Conservation (phyloP, 345 rosid species). For the Lepidium aucheri region DNA sequence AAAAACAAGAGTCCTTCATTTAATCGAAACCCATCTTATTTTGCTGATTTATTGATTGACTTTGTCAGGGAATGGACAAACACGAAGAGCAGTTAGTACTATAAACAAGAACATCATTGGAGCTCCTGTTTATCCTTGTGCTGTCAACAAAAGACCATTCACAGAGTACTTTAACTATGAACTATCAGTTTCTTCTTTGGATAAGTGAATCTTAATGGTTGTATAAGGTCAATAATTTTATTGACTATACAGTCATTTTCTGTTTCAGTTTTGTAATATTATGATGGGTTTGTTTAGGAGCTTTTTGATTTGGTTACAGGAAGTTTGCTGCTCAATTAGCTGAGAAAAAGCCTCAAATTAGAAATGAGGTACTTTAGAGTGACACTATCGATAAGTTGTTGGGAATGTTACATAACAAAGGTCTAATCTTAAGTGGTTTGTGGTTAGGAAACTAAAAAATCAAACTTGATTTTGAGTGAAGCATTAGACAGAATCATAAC, state of each 20-base stretch:
- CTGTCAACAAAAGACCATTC: conserved; percentile 53
- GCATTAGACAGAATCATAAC: conserved; percentile 34
- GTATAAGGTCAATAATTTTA: no score
- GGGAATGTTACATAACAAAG: background rate
- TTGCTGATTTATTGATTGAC: background rate
- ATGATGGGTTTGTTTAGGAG: background rate
- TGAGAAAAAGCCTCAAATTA: conserved; percentile 40
- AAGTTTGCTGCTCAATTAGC: conserved; percentile 76
- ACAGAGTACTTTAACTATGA: conserved; percentile 52
- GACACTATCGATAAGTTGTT: background rate
- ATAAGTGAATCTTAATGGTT: background rate
- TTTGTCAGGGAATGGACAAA: conserved; percentile 30
- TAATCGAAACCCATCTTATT: background rate
- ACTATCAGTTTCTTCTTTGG: background rate
- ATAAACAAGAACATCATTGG: conserved; percentile 60
- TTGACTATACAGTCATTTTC: no score
- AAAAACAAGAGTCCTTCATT: background rate
- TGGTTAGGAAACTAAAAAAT: conserved; percentile 42
- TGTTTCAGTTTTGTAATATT: background rate
- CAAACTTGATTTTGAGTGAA: conserved; percentile 24
- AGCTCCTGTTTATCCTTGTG: conserved; percentile 62
- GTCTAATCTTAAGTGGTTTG: background rate
- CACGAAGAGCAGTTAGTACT: conserved; percentile 64
- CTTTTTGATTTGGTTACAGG: conserved; percentile 30
- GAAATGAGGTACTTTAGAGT: conserved; percentile 35